Percentiles rank a stretch among this genome's conserved stretches.
phyloP scores from a whole-genome alignment of 2,329 filamentous ascomycete species.

The Cladophialophora yegresii region DNA sequence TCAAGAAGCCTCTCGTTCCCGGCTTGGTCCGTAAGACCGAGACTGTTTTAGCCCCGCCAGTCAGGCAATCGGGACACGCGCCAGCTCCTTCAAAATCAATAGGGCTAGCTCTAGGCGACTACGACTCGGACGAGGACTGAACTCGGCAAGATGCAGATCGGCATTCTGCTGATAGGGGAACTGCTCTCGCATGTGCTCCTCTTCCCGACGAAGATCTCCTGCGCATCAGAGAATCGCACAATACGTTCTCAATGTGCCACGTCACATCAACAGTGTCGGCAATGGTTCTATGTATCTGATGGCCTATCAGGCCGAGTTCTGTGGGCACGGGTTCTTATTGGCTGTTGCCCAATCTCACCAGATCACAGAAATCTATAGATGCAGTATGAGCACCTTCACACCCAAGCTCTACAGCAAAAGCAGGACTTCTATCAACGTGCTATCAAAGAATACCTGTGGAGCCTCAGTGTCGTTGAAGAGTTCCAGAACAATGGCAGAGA shows the following conservation, averaged over 20 bases:
- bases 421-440: not conserved
- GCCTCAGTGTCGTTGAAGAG: not conserved
- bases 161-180: not conserved
- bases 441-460: not conserved
- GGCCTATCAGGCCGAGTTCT: not conserved
- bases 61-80: constrained; percentile 10
- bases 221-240: not conserved
- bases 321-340: constrained; percentile 3
- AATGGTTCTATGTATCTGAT: not conserved
- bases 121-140: constrained; percentile 35
- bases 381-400: not conserved
- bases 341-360: not conserved
- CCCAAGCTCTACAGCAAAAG: not conserved
- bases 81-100: constrained; percentile 9
- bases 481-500: not conserved
- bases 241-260: constrained; percentile 3
- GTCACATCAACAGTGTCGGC: constrained; percentile 5
- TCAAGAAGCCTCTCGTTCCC: constrained; percentile 79
- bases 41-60: not conserved
- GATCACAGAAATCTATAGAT: not conserved
- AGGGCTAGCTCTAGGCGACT: constrained; percentile 33
- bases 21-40: constrained; percentile 73
- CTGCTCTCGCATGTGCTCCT: not conserved
- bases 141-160: not conserved
- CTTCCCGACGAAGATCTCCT: not conserved